Conservation (phyloP, 176 grass and related monocot species). For the Aegilops bicornis region DNA sequence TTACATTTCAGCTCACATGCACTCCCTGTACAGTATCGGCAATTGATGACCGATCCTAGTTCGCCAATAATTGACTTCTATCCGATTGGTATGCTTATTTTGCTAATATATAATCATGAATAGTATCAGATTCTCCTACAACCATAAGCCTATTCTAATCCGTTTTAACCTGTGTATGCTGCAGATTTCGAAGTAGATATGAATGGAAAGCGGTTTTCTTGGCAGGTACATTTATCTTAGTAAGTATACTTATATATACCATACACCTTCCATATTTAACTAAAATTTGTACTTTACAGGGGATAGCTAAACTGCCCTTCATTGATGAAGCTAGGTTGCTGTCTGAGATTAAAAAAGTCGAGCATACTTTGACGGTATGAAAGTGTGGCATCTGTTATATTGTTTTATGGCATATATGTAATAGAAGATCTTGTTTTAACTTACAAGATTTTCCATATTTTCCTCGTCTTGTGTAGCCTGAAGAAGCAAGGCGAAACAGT, state of each 20-base stretch:
- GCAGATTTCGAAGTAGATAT: slow-evolving; percentile 99
- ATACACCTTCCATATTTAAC: slow-evolving; percentile 30
- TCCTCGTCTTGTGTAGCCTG: slow-evolving; percentile 51
- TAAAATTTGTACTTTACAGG: slow-evolving; percentile 49
- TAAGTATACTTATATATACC: slow-evolving; percentile 7
- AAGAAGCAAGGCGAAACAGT: slow-evolving; percentile 95
- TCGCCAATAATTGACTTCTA: slow-evolving; percentile 98
- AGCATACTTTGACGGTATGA: slow-evolving; percentile 89
- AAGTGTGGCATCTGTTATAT: slow-evolving; percentile 21
- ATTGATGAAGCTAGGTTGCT: slow-evolving; percentile 90
- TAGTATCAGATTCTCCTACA: slow-evolving; percentile 3
- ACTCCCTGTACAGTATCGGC: slow-evolving; percentile 75
- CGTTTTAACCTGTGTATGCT: slow-evolving; percentile 7
- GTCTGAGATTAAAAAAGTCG: slow-evolving; percentile 84
- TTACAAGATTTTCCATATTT: slow-evolving; percentile 20
- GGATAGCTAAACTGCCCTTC: slow-evolving; percentile 94
- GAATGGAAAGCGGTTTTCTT: slow-evolving; percentile 97
- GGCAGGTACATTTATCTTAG: slow-evolving; percentile 70
- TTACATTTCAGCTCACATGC: slow-evolving; percentile 80
- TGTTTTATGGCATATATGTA: slow-evolving; percentile 13
- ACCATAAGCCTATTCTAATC: slow-evolving; percentile 12
- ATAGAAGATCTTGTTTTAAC: slow-evolving; percentile 12
- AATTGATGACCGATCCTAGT: slow-evolving; percentile 70
- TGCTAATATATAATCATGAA: not conserved
- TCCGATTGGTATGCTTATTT: slow-evolving; percentile 68